Evolutionary conservation across 148 eudicot species (phyloP), one percentile per base, ranked within the genome.

Genomic region (Rhododendron mucronatum): DNA sequence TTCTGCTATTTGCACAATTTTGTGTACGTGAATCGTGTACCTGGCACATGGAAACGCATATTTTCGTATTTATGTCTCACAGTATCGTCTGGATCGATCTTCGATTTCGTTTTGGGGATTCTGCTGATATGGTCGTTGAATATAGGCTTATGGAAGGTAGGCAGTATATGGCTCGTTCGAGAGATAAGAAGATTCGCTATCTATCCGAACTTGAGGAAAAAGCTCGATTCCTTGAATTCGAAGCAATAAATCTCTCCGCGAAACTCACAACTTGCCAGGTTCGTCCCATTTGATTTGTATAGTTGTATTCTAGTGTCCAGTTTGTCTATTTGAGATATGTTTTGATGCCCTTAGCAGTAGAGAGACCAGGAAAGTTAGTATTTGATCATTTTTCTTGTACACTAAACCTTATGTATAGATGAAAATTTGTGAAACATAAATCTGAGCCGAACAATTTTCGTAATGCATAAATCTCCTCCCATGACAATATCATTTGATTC

Each of bases 221-320:
- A 89, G 91, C 89, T 30, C 91, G 90, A 78, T 88, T 90, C 86
- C 91, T 92, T 87, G 92, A 89, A 90, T 88, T 89, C n/a, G 92
- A 92, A 89, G 92, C 92, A 30, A 89, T 92, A 59, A 90, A 91
- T 82, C 94, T 92, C 53, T 90, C 94, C 80, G 91, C 92, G 7
- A 92, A 89, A 86, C 94, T 92, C 84, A 90, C 88, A 50, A 81
- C 89, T n/a, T 92, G 84, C 87, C 91, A 92, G 94, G 94, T 90
- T 61, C 20, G 71, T 50, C 82, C 1, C 33, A 13, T 33, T 80
- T 30, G 39, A 51, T 80, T 80, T 33, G 16, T 33, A 81, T 33
- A 81, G n/a, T 33, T 81, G 44, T 69, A 81, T 55, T 53, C 39
- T 81, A 15, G 3, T 28, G 65, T 16, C 41, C 44, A 23, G 20